Evolutionary conservation across 2,329 filamentous ascomycete genomes (phyloP).

Genomic region (Dryadomyces sulphureus): DNA sequence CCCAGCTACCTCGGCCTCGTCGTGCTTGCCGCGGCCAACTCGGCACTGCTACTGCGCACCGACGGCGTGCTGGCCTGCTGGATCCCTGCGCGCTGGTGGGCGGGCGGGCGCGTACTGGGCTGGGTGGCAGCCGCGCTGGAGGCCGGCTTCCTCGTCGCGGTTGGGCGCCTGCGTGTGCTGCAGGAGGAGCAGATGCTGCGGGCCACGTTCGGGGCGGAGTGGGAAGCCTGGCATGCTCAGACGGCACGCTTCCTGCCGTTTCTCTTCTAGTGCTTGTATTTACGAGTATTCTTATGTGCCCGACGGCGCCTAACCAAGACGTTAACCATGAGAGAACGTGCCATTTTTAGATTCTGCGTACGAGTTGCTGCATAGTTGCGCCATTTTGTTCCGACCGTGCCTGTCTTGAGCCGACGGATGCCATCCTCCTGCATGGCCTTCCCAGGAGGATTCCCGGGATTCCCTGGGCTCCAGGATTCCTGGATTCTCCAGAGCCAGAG

Average conservation of each 20-base stretch:
- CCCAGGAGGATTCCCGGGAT: no score
- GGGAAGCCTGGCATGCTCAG: conserved; percentile 2
- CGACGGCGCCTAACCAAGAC: not conserved
- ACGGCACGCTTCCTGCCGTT: conserved; percentile 1
- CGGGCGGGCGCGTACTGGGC: no score
- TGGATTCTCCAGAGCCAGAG: not conserved
- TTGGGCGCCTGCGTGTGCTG: not conserved
- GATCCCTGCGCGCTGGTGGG: not conserved
- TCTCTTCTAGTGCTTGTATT: no score
- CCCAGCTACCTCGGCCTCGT: not conserved
- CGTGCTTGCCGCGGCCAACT: not conserved
- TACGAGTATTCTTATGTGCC: no score
- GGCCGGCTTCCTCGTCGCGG: not conserved
- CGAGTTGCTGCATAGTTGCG: not conserved
- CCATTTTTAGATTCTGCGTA: not conserved
- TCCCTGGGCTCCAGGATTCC: not conserved
- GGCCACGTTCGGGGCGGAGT: not conserved
- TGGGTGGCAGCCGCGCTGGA: not conserved
- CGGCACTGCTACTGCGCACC: not conserved
- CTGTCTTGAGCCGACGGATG: no score
- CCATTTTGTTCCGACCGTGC: not conserved
- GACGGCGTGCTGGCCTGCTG: conserved; percentile 2
- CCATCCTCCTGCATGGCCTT: no score
- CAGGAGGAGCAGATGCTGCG: conserved; percentile 3
- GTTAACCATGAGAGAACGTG: not conserved